Conservation (phyloP, 192 early-diverging fungal genomes). For the Coemansia sp. region DNA sequence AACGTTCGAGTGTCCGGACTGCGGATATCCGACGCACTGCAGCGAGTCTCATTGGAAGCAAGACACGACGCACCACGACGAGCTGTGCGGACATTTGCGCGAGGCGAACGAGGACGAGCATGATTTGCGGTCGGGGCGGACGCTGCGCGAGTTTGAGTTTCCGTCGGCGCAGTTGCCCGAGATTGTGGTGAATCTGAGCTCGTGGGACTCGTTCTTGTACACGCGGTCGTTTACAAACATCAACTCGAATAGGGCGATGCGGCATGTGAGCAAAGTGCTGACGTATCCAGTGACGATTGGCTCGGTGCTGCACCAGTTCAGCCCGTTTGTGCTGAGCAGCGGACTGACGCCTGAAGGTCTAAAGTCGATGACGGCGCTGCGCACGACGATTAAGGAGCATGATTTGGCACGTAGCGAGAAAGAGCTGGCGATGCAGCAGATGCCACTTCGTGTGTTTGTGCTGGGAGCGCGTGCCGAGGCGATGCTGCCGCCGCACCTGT, state of each 20-base stretch:
- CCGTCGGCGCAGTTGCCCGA: slow-evolving; percentile 68
- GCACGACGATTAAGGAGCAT: slow-evolving; percentile 54
- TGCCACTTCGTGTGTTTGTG: slow-evolving; percentile 65
- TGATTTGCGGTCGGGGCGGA: slow-evolving; percentile 71
- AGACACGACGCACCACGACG: slow-evolving; percentile 56
- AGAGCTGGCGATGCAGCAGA: slow-evolving; percentile 54
- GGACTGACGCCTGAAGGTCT: slow-evolving; percentile 72
- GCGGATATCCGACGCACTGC: slow-evolving; percentile 80
- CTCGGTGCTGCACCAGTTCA: slow-evolving; percentile 67
- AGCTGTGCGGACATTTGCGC: slow-evolving; percentile 60
- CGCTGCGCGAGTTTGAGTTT: slow-evolving; percentile 76
- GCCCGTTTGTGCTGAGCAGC: slow-evolving; percentile 61
- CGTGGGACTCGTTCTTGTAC: slow-evolving; percentile 76
- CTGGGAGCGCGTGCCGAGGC: slow-evolving; percentile 73
- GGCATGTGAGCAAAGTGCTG: slow-evolving; percentile 74
- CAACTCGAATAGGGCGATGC: slow-evolving; percentile 67
- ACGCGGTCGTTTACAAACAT: slow-evolving; percentile 74
- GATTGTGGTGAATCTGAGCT: slow-evolving; percentile 70
- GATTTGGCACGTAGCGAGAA: slow-evolving; percentile 52
- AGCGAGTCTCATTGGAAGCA: slow-evolving; percentile 63
- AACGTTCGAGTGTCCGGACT: slow-evolving; percentile 68
- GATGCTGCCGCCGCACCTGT: slow-evolving; percentile 71
- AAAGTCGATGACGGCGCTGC: slow-evolving; percentile 64
- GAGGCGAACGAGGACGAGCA: slow-evolving; percentile 78
- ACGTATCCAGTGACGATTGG: slow-evolving; percentile 78